Percentiles rank a stretch among this genome's conserved stretches.
Conservation (phyloP, 2,329 filamentous ascomycete genomes). For the Fusarium paranaense region DNA sequence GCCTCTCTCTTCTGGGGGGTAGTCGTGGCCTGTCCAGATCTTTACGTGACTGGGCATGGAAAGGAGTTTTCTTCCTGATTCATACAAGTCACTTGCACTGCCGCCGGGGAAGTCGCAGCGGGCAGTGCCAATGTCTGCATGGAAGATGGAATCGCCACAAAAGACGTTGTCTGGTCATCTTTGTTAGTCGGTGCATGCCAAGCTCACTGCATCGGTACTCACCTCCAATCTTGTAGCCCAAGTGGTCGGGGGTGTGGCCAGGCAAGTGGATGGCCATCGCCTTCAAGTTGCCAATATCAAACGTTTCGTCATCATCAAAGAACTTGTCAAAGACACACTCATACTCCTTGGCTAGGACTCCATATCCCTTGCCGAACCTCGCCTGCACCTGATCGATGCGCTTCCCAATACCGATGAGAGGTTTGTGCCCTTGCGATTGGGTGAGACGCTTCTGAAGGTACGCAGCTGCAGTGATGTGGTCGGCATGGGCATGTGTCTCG, state of each 20-base stretch:
- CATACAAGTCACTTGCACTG: conserved; percentile 56
- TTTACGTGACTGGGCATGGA: conserved; percentile 55
- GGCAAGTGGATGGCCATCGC: conserved; percentile 65
- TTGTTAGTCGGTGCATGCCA: background rate
- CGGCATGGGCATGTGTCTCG: conserved; percentile 72
- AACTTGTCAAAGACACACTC: conserved; percentile 62
- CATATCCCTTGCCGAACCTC: conserved; percentile 62
- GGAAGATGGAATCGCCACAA: conserved; percentile 65
- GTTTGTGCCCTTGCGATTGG: conserved; percentile 48
- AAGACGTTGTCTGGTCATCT: conserved; percentile 56
- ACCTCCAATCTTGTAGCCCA: conserved; percentile 68
- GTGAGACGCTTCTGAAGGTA: conserved; percentile 65
- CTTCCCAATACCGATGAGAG: conserved; percentile 66
- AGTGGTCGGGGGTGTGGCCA: conserved; percentile 70
- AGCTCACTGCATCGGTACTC: background rate
- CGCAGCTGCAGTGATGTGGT: conserved; percentile 69
- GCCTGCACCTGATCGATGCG: conserved; percentile 64
- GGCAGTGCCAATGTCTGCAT: conserved; percentile 63
- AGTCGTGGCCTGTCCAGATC: conserved; percentile 68
- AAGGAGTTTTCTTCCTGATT: conserved; percentile 57
- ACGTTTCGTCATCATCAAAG: conserved; percentile 65
- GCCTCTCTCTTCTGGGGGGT: conserved; percentile 52
- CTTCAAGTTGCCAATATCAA: conserved; percentile 60
- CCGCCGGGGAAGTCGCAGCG: conserved; percentile 68
- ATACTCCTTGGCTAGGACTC: conserved; percentile 56